These are phyloP conservation scores for Termitomyces sp. DNA, from an alignment of 768 basidiomycete genomes.

Conservation along the genomic window DNA sequence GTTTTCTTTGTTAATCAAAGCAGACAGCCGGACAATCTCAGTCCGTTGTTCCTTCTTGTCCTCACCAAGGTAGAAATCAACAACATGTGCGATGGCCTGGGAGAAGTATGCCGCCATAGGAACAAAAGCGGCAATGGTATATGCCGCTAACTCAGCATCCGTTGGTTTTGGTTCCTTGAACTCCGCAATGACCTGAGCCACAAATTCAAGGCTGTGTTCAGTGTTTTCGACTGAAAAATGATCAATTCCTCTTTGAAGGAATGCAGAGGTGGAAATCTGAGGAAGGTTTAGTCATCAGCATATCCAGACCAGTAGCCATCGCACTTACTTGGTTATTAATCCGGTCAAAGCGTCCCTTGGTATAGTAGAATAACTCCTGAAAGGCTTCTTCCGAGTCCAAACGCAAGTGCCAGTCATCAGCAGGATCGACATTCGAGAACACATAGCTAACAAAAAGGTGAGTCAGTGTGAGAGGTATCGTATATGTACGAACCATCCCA, in stretches of 20 bases:
- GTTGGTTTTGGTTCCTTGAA: constrained; percentile 16
- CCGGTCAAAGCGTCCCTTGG: constrained; percentile 30
- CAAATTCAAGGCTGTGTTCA: constrained; percentile 29
- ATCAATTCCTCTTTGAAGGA: constrained; percentile 12
- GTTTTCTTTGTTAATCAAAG: constrained; percentile 22
- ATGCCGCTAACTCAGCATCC: constrained; percentile 40
- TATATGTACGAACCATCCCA: constrained; percentile 43
- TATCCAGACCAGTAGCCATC: neutral
- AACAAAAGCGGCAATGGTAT: constrained; percentile 51
- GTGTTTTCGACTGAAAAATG: constrained; percentile 18
- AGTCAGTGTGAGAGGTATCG: neutral
- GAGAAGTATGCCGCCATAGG: constrained; percentile 59
- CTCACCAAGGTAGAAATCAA: constrained; percentile 59
- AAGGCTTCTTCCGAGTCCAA: constrained; percentile 36
- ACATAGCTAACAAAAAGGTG: constrained; percentile 34
- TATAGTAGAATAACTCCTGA: constrained; percentile 26
- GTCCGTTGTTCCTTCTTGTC: constrained; percentile 32
- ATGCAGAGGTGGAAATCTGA: constrained; percentile 1
- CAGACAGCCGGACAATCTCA: constrained; percentile 38
- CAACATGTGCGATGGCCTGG: constrained; percentile 50
- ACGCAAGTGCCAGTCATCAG: constrained; percentile 45
- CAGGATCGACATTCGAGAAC: constrained; percentile 42
- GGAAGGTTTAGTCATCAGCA: neutral
- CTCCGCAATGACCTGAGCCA: constrained; percentile 27
- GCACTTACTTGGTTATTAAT: constrained; percentile 23